Base-by-base conservation (phyloP, 2,329 filamentous ascomycete genomes). In the Fusarium setosum region DNA sequence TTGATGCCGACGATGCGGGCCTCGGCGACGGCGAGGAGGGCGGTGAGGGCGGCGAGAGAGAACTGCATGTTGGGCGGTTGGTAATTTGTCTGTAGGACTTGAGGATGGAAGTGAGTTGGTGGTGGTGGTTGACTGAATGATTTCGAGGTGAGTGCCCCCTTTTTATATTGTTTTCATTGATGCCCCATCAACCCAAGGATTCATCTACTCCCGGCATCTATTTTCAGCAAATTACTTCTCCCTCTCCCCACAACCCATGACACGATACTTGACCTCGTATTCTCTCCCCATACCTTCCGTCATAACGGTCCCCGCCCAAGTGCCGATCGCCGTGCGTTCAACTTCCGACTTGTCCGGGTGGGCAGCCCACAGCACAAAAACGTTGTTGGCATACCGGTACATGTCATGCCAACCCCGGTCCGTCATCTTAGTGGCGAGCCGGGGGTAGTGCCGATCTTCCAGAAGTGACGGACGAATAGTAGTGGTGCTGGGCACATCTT, bases 1-100 rank as follows among this genome's bases (percentile, higher is more conserved):
- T 75, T 71, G 70, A 84, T 77, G 70, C 80, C 80, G 54, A 65
- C 67, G 61, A 84, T 82, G 61, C 80, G 77, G 56, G 81, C 80
- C 41, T 75, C 70, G 35, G 78, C 61, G 35, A 72, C 44, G 37
- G 70, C 70, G 42, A 73, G 62, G 53, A 76, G 69, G 41, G 71
- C 38, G 42, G 70, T 55, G 52, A 59, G 66, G 49, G 69, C 60
- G 48, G 70, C 62, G 51, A 74, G 31, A 17, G 73, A 73, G 40
- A 74, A 57, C 52, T 69, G 72, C 69, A 72, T 72, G 20, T 13
- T 34, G 32, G 26, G 7, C 32, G 32, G 31, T 34, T 48, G 23
- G 31, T 24, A 9, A 29, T 26, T 12, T 47, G 21, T 24, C 12
- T 44, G 21, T 21, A 42, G 7, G 49, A 17, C 42, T 31, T 42